Evolutionary conservation across 2,329 filamentous ascomycete genomes (phyloP).

Genomic region (Ustilaginoidea virens): DNA sequence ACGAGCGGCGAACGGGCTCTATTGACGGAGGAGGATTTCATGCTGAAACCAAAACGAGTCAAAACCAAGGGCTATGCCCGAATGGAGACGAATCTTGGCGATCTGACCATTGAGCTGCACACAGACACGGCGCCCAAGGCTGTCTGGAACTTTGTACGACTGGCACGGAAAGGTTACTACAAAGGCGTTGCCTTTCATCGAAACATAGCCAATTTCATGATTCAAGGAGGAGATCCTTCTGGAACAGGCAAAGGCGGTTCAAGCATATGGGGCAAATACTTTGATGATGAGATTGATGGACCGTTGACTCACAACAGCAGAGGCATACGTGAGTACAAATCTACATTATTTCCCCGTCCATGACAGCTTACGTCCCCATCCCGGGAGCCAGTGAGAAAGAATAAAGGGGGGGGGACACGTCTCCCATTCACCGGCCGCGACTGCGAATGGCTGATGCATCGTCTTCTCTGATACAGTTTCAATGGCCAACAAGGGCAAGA

Average conservation of each 20-base stretch:
- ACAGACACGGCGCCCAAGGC: conserved; percentile 84
- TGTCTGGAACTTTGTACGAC: conserved; percentile 90
- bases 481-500: conserved; percentile 98
- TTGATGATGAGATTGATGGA: conserved; percentile 85
- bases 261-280: conserved; percentile 89
- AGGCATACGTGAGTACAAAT: conserved; percentile 38
- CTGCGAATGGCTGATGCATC: background rate
- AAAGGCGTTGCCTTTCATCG: conserved; percentile 72
- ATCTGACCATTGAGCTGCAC: conserved; percentile 76
- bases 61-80: conserved; percentile 84
- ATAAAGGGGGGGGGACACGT: too few species aligned
- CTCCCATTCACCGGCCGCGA: too few species aligned
- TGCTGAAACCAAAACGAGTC: conserved; percentile 79
- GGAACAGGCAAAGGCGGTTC: conserved; percentile 82
- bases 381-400: too few species aligned
- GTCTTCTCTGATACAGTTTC: conserved; percentile 25
- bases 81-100: conserved; percentile 73
- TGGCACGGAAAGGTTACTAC: conserved; percentile 86
- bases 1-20: conserved; percentile 77
- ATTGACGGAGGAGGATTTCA: conserved; percentile 87
- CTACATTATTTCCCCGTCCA: too few species aligned
- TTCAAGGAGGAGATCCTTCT: conserved; percentile 89
- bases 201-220: conserved; percentile 94
- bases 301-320: conserved; percentile 69
- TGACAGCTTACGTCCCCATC: too few species aligned